Evolutionary conservation across 495 filamentous ascomycete genomes (phyloP), one percentile per base, ranked within the genome.

Genomic region (Neurospora pannonica): DNA sequence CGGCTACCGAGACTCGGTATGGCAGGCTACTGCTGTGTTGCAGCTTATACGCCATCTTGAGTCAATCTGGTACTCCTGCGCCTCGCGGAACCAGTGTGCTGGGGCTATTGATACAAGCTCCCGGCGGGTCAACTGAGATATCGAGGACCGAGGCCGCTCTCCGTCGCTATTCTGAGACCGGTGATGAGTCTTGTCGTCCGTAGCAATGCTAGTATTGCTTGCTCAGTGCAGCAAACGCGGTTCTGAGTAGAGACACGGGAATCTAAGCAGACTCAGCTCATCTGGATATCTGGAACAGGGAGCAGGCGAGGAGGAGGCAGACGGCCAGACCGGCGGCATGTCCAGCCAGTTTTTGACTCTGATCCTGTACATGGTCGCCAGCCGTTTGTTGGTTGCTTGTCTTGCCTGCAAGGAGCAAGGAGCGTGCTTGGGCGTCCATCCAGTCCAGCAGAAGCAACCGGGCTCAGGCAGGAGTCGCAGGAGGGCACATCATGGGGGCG

Each of bases 61-160:
- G 75, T 76, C 77, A 78, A 81, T 82, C 80, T 82, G 74, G 80
- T 82, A 76, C 76, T 76, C 77, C 79, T 70, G 46, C 70, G 75
- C 75, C 76, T 75, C 75, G 73, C 71, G 77, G 76, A 48, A 76
- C 76, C 72, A 74, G 73, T 77, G 76, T 75, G 71, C 77, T 74
- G 75, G 76, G 62, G 70, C 74, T 19, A 36, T 28, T 34, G 54
- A 67, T 67, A 67, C 54, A 67, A 67, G 43, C 71, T 72, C 54
- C 71, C 54, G 31, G 34, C 40, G 42, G 54, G 54, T 34, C 28
- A 17, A 67, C 28, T 34, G 54, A 67, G 28, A 67, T 67, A 34
- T 34, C 28, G 28, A 67, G 54, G 28, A 67, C 54, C 3, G 54
- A 67, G 15, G 54, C 54, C 54, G 28, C 31, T 34, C 54, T 34